phyloP scores from a whole-genome alignment of 768 basidiomycete genomes.

The Leccinum subtestaceum region DNA sequence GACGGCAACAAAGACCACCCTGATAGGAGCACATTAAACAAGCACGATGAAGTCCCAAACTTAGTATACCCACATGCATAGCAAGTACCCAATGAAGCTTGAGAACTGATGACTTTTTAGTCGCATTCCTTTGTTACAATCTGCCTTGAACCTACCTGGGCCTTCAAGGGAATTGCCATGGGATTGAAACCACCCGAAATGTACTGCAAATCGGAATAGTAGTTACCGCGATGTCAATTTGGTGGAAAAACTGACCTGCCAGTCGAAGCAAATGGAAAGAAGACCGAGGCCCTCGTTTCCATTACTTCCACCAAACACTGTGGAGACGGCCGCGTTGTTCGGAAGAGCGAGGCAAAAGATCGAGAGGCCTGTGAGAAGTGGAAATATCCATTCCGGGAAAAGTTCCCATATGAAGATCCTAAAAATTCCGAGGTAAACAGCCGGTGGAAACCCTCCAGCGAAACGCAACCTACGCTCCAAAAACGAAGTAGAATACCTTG shows the following conservation, averaged over 20 bases:
- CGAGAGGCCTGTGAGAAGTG: slow-evolving; percentile 58
- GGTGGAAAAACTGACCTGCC: slow-evolving; percentile 44
- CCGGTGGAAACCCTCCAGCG: slow-evolving; percentile 14
- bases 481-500: slow-evolving; percentile 27
- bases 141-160: slow-evolving; percentile 33
- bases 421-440: slow-evolving; percentile 22
- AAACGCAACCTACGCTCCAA: slow-evolving; percentile 29
- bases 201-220: slow-evolving; percentile 14
- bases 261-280: slow-evolving; percentile 58
- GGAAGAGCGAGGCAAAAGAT: slow-evolving; percentile 58
- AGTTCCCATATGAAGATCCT: slow-evolving; percentile 35
- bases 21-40: slow-evolving; percentile 11
- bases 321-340: slow-evolving; percentile 47
- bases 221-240: neutral
- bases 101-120: slow-evolving; percentile 34
- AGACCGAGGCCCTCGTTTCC: slow-evolving; percentile 63
- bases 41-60: neutral
- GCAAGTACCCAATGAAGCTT: slow-evolving; percentile 45
- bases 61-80: slow-evolving; percentile 45
- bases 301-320: slow-evolving; percentile 59
- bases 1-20: slow-evolving; percentile 34
- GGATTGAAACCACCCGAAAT: slow-evolving; percentile 38
- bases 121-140: neutral
- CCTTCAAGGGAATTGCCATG: slow-evolving; percentile 51
- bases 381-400: slow-evolving; percentile 42